Conservation (phyloP, 768 basidiomycete genomes). For the Psilocybe cubensis region DNA sequence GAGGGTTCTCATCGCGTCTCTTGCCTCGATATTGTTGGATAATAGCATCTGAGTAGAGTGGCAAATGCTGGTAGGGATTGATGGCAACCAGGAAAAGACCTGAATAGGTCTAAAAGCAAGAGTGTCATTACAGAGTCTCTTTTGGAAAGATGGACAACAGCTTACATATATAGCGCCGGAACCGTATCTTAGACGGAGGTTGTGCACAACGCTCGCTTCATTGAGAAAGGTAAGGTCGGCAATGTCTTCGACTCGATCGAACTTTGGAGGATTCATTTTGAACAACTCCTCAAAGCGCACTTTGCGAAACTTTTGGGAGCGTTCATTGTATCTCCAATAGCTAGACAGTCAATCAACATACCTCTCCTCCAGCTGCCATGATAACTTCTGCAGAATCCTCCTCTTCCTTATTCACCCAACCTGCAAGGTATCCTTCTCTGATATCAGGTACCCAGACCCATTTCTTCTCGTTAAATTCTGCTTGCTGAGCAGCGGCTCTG, state of each 20-base stretch:
- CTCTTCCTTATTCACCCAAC: conserved; percentile 90
- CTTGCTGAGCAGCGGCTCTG: conserved; percentile 85
- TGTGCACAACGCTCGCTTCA: conserved; percentile 99
- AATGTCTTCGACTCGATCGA: conserved; percentile 97
- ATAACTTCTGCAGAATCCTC: conserved; percentile 84
- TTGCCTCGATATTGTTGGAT: conserved; percentile 90
- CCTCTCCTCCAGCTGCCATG: conserved; percentile 85
- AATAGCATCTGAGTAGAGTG: conserved; percentile 88
- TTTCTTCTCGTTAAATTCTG: conserved; percentile 97
- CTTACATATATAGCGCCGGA: conserved; percentile 92
- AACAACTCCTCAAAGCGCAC: conserved; percentile 82
- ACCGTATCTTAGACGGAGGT: conserved; percentile 89
- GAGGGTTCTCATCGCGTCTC: conserved; percentile 89
- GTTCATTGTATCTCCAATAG: background rate
- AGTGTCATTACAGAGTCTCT: background rate
- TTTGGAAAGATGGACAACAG: conserved; percentile 16
- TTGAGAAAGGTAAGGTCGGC: conserved; percentile 98
- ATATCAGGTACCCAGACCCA: conserved; percentile 99
- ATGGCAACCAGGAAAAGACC: conserved; percentile 98
- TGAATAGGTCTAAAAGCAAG: conserved; percentile 74
- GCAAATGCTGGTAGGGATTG: conserved; percentile 93
- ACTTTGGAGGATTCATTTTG: conserved; percentile 99
- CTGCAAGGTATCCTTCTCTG: conserved; percentile 90
- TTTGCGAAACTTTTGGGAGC: conserved; percentile 32
- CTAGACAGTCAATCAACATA: conserved; percentile 33